Percentiles rank a stretch among this genome's conserved stretches.
phyloP scores from a whole-genome alignment of 352 stramenopile genomes.

The Globisporangium emineosum region DNA sequence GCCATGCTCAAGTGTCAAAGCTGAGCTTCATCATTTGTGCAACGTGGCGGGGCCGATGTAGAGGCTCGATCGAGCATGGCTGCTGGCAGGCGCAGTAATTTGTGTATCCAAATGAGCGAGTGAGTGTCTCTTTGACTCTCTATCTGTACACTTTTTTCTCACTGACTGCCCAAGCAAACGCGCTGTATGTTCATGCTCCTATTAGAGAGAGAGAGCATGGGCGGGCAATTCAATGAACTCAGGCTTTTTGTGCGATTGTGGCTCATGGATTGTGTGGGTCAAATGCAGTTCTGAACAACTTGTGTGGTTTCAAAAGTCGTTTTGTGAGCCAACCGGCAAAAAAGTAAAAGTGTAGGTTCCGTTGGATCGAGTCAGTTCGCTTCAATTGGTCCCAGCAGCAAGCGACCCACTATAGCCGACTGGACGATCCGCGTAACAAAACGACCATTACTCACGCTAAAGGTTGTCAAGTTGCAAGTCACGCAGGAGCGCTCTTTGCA shows the following conservation, averaged over 20 bases:
- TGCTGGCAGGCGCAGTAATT: neutral
- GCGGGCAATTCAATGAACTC: neutral
- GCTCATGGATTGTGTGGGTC: neutral
- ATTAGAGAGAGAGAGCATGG: neutral
- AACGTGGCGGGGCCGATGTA: neutral
- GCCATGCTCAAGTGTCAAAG: neutral
- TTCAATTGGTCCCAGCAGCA: neutral
- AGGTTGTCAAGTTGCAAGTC: neutral
- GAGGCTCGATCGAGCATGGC: neutral
- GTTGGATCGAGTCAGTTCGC: neutral
- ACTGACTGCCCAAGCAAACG: neutral
- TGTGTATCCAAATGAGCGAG: neutral
- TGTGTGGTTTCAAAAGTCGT: neutral
- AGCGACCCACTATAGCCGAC: neutral
- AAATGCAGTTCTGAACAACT: neutral
- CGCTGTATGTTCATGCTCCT: neutral
- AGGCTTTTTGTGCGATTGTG: neutral
- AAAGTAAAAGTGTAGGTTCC: neutral
- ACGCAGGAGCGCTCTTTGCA: neutral
- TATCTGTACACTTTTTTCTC: neutral
- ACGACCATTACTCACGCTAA: neutral
- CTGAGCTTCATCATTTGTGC: neutral
- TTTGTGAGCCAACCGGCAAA: neutral
- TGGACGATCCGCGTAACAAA: slow-evolving; percentile 1
- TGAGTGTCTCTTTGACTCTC: neutral